A percentile compares a stretch with the other conserved stretches of the same genome.
phyloP scores from a whole-genome alignment of 257 asterid species.

The Mitragyna speciosa region DNA sequence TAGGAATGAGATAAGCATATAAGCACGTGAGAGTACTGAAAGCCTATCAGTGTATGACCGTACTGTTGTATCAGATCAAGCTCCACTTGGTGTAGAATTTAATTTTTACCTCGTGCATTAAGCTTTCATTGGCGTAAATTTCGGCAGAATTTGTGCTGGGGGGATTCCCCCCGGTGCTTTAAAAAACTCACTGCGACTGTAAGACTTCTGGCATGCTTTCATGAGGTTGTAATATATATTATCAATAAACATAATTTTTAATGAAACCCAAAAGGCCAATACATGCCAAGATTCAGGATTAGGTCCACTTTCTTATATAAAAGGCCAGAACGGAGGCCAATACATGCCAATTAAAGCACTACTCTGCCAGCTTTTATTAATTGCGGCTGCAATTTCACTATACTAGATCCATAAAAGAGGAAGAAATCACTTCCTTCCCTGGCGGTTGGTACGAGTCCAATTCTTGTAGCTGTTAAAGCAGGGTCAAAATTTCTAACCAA shows the following conservation, averaged over 20 bases:
- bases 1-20: background rate
- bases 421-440: no score
- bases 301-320: no score
- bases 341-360: no score
- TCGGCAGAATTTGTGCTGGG: conserved; percentile 4
- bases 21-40: conserved; percentile 17
- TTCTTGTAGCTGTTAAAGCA: no score
- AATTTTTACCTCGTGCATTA: background rate
- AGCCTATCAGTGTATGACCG: conserved; percentile 14
- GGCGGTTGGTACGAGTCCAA: no score
- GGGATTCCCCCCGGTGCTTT: background rate
- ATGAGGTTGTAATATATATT: background rate
- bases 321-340: no score
- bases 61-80: conserved; percentile 7
- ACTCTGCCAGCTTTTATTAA: background rate
- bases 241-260: background rate
- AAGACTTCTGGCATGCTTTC: background rate
- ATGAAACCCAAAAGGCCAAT: no score
- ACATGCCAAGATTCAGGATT: background rate
- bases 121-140: background rate
- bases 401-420: background rate
- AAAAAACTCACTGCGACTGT: background rate
- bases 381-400: background rate
- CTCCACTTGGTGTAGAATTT: background rate
- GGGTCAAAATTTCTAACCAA: no score